A percentile compares a stretch with the other conserved stretches of the same genome.
These are phyloP conservation scores for Mesembryanthemum crystallinum DNA, from an alignment of 148 eudicot species.

Conservation along the genomic window DNA sequence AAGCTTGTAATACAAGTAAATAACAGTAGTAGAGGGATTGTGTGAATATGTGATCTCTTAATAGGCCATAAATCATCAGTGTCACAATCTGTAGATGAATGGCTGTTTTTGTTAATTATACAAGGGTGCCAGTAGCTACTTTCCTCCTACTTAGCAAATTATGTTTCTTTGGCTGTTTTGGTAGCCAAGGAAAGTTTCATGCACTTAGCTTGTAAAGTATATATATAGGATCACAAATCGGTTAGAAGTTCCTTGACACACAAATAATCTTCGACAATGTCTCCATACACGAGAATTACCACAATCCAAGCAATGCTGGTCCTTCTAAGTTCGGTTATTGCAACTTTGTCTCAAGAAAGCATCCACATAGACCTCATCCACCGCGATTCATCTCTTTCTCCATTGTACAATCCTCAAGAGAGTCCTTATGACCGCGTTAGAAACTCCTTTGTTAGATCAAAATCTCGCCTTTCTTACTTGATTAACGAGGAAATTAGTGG, in stretches of 20 bases:
- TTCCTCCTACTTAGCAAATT: constrained; percentile 19
- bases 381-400: constrained; percentile 20
- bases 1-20: too few species aligned
- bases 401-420: constrained; percentile 1
- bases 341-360: constrained; percentile 9
- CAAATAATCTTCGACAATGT: constrained; percentile 13
- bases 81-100: too few species aligned
- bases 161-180: neutral
- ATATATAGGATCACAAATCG: neutral
- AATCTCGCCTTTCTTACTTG: constrained; percentile 9
- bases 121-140: constrained; percentile 1
- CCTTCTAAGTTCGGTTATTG: constrained; percentile 9
- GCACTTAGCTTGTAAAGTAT: constrained; percentile 3
- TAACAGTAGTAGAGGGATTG: too few species aligned
- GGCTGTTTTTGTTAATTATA: too few species aligned
- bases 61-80: too few species aligned
- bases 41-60: too few species aligned
- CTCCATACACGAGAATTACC: neutral
- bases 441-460: constrained; percentile 15
- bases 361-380: constrained; percentile 20
- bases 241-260: neutral
- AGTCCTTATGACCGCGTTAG: constrained; percentile 14
- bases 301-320: neutral
- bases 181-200: constrained; percentile 24
- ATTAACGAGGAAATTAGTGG: neutral